A percentile compares a stretch with the other conserved stretches of the same genome.
These are phyloP conservation scores for Neotropicomus parvogracilis DNA, from an alignment of 1,284 basidiomycete species.

Conservation along the genomic window DNA sequence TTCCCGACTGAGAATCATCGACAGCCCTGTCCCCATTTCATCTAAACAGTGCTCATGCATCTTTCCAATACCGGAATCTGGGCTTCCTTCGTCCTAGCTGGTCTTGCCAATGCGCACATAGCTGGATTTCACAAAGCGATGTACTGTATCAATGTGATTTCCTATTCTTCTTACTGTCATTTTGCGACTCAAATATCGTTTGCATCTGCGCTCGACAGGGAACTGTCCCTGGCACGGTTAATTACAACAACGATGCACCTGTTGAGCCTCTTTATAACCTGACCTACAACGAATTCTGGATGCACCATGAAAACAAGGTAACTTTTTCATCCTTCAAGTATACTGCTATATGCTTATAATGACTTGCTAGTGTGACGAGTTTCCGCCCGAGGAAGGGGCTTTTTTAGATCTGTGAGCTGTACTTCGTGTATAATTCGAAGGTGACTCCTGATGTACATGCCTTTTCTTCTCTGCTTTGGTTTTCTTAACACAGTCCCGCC, in stretches of 20 bases:
- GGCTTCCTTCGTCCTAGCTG: slow-evolving; percentile 12
- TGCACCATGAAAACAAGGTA: slow-evolving; percentile 5
- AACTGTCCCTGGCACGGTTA: not conserved
- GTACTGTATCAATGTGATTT: slow-evolving; percentile 12
- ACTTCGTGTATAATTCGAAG: not conserved
- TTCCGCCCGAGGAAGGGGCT: slow-evolving; percentile 1
- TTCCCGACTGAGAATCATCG: slow-evolving; percentile 1
- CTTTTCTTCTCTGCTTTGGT: not conserved
- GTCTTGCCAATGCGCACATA: slow-evolving; percentile 11
- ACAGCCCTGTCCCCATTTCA: not conserved
- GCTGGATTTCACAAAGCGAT: not conserved
- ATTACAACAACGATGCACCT: not conserved
- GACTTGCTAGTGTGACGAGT: not conserved
- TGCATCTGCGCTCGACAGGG: slow-evolving; percentile 6
- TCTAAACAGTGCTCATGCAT: slow-evolving; percentile 3
- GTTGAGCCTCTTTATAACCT: not conserved
- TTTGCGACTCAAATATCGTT: slow-evolving; percentile 2
- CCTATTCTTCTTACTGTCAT: not conserved
- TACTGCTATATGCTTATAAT: slow-evolving; percentile 1
- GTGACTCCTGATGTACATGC: not conserved
- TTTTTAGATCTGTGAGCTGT: slow-evolving; percentile 13
- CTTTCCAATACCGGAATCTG: not conserved
- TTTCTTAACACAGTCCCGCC: slow-evolving; percentile 2
- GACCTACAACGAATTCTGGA: slow-evolving; percentile 1
- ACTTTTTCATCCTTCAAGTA: not conserved